Base-by-base conservation (phyloP, 2,329 filamentous ascomycete genomes). In the Botryotinia calthae region DNA sequence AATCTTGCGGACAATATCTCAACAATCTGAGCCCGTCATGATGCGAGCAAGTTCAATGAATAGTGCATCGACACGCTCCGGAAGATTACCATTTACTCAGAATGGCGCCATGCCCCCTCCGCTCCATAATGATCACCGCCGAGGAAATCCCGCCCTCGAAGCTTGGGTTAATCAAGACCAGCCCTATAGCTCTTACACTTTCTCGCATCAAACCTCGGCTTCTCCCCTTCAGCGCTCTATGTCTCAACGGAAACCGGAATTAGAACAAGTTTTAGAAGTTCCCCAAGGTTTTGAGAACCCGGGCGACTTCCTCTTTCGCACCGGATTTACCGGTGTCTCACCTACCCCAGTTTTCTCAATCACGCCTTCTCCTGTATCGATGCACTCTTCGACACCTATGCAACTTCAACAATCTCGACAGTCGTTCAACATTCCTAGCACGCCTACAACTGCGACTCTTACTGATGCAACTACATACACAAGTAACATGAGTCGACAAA, bases 401-500 rank as follows among this genome's bases (percentile, higher is more conserved):
- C 76, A 51, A 76, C 72, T 42, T 71, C 75, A 74, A 59, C 73
- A 75, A 20, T 75, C 78, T 3, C 68, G 71, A 66, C 64, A 67
- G 42, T 73, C 73, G 12, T 79, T 76, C 73, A 76, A 76, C 71
- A 73, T 78, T n/a, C 79, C 79, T 10, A 75, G 75, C 58, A 80
- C 80, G n/a, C 79, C 79, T 4, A 78, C 74, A 20, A 77, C 77
- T 46, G 76, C 76, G 40, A 78, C 77, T 42, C 78, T 81, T 70
- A 81, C 80, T 12, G 79, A 73, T 46, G 79, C 76, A 58, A 80
- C 79, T 54, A 81, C 80, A 34, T 75, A 78, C 51, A 74, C 76
- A 64, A 79, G 77, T 75, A 77, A 76, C 62, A 80, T 81, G 79
- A 81, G 79, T 76, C 78, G 79, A 72, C 77, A 79, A 74, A 79